Evolutionary conservation across 352 stramenopile species (phyloP), one percentile per base, ranked within the genome.

Genomic region (Blastocystis sp.): DNA sequence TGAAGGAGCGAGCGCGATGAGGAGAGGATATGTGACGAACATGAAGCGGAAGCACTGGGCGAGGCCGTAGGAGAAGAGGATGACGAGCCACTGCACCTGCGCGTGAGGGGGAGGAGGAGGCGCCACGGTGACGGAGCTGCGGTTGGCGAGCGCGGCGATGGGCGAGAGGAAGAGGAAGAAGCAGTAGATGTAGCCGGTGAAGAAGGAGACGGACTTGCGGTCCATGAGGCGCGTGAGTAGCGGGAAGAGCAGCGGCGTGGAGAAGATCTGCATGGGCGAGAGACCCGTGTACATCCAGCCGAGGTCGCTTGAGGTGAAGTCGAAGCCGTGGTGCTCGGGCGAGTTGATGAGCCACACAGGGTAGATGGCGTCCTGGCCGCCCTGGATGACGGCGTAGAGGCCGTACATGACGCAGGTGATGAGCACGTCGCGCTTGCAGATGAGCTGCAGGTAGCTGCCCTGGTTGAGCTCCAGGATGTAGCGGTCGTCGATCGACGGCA

Each of bases 271-370:
- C 2, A 84, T 69, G 41, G 74, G 74, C n/a, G 53, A 52, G 48
- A 84, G 67, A 9, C 78, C 78, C 21, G 67, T 67, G 28, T 78
- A 88, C 43, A 88, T 9, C 78, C 64, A 79, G 38, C 78, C 78
- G 34, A 88, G 79, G 45, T 88, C 78, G 28, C 43, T 88, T 34
- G 79, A 61, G 65, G 79, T 61, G 62, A 76, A 88, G 40, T 79
- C 45, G 52, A 88, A 88, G 4, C 78, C 78, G 28, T 61, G 61
- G 17, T 78, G 79, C 9, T 76, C 64, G 7, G 45, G 1, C 4
- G 78, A 43, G 45, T 88, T 88, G 52, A 88, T 76, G 21, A 88
- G 45, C 23, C 40, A 88, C 21, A 88, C 48, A 1, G 78, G 62
- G 19, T 78, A 45, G 9, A 88, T 11, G 2, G 78, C 70, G 34